Evolutionary conservation across 192 early-diverging fungal species (phyloP), one percentile per base, ranked within the genome.

Genomic region (Chytriomyces confervae): DNA sequence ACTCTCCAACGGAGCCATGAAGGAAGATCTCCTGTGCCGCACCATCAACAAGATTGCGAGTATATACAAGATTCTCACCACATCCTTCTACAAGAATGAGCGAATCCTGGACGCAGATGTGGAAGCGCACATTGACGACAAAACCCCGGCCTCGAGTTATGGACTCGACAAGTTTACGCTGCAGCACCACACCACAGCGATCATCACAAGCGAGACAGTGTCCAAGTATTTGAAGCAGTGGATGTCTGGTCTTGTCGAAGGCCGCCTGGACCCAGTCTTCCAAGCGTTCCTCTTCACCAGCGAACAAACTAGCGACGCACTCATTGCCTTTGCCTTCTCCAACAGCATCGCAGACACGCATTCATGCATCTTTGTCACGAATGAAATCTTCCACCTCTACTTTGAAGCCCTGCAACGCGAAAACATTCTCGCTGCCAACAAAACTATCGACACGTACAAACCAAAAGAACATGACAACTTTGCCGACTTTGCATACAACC

Each of bases 101-200:
- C 69, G 77, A 29, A 89, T 89, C 60, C 69, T 89, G 10, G 88
- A 89, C 68, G 88, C 84, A 11, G 88, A 89, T 70, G 77, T 89
- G 5, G 81, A 89, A 64, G 84, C 84, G 6, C 64, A 81, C 23
- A 49, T 89, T 45, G 84, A 83, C 10, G n/a, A 60, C 36, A 18
- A 45, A 8, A 53, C n/a, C 8, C 6, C 53, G 18, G 27, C 62
- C 10, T 69, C 24, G 5, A 47, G 75, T 10, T 60, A 50, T 5
- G 51, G 73, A 9, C 50, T 78, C 44, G 62, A 50, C n/a, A 50
- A 76, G 43, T 46, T 64, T 27, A 27, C 61, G 6, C 3, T 57
- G n/a, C 44, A 77, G 16, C 67, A 77, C 4, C n/a, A 80, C 18
- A 46, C 64, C n/a, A 9, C 47, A 7, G 43, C 18, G 10, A 1